Evolutionary conservation across 23 red algal species (phyloP).

Genomic region (Gracilaria gracilis): DNA sequence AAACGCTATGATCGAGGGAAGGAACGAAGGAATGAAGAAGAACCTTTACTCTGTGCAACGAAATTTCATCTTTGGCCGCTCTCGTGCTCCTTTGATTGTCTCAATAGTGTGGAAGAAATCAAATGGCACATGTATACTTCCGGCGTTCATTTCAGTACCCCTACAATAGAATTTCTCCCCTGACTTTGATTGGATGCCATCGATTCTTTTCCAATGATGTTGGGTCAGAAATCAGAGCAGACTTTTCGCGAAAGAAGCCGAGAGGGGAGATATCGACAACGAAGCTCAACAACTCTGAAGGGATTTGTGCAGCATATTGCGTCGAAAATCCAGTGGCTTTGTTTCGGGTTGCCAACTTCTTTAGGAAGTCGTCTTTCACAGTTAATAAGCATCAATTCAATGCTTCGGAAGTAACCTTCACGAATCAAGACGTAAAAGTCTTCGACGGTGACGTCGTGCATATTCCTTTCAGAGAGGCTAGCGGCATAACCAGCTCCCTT

Average conservation of each 20-base stretch:
- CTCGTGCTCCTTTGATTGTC: no score
- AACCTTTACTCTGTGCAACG: no score
- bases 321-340: slow-evolving; percentile 35
- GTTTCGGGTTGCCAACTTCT: slow-evolving; percentile 10
- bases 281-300: slow-evolving; percentile 19
- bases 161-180: not conserved
- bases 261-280: not conserved
- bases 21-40: no score
- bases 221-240: not conserved
- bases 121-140: no score
- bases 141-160: no score
- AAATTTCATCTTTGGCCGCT: no score
- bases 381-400: not conserved
- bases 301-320: slow-evolving; percentile 80
- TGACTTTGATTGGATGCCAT: not conserved
- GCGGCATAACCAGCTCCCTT: not conserved
- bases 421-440: slow-evolving; percentile 20
- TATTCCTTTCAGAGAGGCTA: not conserved
- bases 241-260: not conserved
- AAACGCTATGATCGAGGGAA: no score
- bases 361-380: slow-evolving; percentile 4
- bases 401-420: not conserved
- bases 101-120: no score
- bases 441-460: slow-evolving; percentile 46
- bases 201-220: not conserved